Evolutionary conservation across 768 basidiomycete genomes (phyloP).

Genomic region (Pisolithus microcarpus): DNA sequence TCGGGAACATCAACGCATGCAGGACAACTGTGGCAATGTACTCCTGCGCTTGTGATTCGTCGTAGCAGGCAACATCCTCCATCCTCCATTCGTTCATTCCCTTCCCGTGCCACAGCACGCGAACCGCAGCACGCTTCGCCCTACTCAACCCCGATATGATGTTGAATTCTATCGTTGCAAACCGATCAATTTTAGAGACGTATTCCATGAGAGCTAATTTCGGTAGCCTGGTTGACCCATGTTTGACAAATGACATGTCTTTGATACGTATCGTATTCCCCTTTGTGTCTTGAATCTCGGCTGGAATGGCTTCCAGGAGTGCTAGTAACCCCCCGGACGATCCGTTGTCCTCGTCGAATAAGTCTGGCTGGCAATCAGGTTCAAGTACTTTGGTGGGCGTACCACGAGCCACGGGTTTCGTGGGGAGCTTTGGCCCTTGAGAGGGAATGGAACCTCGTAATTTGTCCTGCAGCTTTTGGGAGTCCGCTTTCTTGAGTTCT

Average conservation of each 20-base stretch:
- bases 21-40: constrained; percentile 84
- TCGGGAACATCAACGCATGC: constrained; percentile 65
- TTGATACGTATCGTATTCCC: constrained; percentile 50
- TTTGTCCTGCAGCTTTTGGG: constrained; percentile 35
- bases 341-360: constrained; percentile 49
- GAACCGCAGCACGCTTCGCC: constrained; percentile 65
- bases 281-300: constrained; percentile 45
- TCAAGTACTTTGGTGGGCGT: background rate
- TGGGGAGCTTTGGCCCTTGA: background rate
- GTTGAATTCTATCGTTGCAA: constrained; percentile 66
- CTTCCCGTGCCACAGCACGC: constrained; percentile 64
- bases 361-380: constrained; percentile 26
- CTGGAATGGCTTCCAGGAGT: constrained; percentile 59
- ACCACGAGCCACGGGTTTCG: background rate
- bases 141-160: constrained; percentile 64
- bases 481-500: constrained; percentile 46
- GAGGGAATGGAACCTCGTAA: constrained; percentile 26
- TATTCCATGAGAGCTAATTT: constrained; percentile 64
- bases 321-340: constrained; percentile 60
- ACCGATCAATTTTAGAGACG: constrained; percentile 61
- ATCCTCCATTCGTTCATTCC: constrained; percentile 66
- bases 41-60: constrained; percentile 77
- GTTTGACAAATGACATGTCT: constrained; percentile 78
- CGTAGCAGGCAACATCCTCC: constrained; percentile 77
- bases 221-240: constrained; percentile 77